Percentiles rank a stretch among this genome's conserved stretches.
Conservation (phyloP, 208 protist genomes). For the Acanthamoeba pearcei region DNA sequence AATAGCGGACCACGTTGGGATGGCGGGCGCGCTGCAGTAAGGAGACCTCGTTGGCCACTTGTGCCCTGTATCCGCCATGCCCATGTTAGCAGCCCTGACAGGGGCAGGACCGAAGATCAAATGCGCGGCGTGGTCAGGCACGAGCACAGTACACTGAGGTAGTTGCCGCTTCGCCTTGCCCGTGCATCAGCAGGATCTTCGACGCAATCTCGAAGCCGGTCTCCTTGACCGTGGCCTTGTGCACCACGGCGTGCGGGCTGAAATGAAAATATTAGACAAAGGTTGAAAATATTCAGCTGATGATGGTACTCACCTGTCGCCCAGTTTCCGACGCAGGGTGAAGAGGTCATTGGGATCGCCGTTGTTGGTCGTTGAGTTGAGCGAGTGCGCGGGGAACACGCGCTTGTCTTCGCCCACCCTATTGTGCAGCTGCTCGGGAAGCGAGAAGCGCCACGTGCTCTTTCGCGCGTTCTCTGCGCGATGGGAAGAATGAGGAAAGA, state of each 20-base stretch:
- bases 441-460: constrained; percentile 59
- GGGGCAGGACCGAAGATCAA: not conserved
- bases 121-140: no score
- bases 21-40: constrained; percentile 50
- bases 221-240: constrained; percentile 50
- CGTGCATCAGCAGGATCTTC: not conserved
- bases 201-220: constrained; percentile 45
- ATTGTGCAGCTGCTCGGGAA: constrained; percentile 53
- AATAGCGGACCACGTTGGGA: constrained; percentile 60
- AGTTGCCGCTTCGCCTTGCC: not conserved
- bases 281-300: no score
- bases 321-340: constrained; percentile 17
- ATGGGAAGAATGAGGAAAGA: no score
- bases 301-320: not conserved
- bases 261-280: no score
- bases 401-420: constrained; percentile 58
- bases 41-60: constrained; percentile 46
- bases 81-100: no score
- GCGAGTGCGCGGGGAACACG: constrained; percentile 21
- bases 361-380: not conserved
- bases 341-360: constrained; percentile 63
- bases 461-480: not conserved
- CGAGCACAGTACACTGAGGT: not conserved
- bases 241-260: not conserved
- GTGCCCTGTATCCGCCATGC: not conserved